Evolutionary conservation across 306 rosid species (phyloP), one percentile per base, ranked within the genome.

Genomic region (Trifolium fragiferum): DNA sequence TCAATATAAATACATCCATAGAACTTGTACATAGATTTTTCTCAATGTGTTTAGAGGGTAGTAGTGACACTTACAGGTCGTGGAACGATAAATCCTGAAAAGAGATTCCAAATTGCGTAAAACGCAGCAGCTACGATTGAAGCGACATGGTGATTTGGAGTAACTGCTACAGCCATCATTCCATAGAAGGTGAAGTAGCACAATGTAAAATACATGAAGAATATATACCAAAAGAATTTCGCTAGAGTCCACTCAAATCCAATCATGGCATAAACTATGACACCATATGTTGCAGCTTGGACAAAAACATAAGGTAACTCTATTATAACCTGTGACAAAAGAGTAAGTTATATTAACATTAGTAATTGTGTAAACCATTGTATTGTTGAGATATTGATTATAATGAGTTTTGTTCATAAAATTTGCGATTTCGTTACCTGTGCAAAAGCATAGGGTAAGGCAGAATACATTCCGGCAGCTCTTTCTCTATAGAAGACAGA

Each of bases 101-200:
- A 88, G 80, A 88, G 86, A 53, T 88, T 88, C 90, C 90, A 88
- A 27, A 88, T 15, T 58, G 72, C 84, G 32, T 86, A 88, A 57
- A 86, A 86, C 44, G 87, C 90, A 10, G 90, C 54, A 49, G 90
- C 72, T 35, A 80, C 81, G 37, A 88, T 84, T 65, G 89, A 16
- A 59, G 87, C 80, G 49, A 88, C 77, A 64, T 88, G 93, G 87
- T 84, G 86, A 68, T 78, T 86, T 70, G 90, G 90, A 60, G 90
- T 86, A 40, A 79, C 72, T 7, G 84, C 92, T 11, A 88, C 88
- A 3, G 68, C 2, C 88, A 86, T 84, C 89, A 88, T 88, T 51
- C 92, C 92, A 23, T 82, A 88, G 86, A 71, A 88, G 76, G 86
- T 88, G 87, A 86, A 88, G 86, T 88, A 88, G 74, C 82, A 54